Evolutionary conservation across 345 rosid genomes (phyloP), one percentile per base, ranked within the genome.

Genomic region (Brassica juncea): DNA sequence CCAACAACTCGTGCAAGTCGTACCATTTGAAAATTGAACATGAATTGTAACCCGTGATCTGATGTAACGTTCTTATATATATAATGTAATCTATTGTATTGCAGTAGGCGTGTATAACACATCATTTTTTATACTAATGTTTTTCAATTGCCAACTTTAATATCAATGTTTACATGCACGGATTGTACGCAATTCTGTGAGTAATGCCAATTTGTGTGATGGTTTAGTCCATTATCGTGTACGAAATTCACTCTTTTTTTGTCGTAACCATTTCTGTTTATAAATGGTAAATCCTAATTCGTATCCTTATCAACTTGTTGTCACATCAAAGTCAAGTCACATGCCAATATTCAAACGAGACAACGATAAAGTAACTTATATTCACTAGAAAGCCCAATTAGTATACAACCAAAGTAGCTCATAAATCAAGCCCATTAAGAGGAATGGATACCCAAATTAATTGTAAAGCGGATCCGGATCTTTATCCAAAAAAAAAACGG

Each of bases 21-120:
- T 67, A 23, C 12, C 37, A 32, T 44, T 72, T 73, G 27, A 68
- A 67, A 68, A 44, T 37, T 62, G 66, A 1, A 74, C 59, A 15
- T 73, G 66, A 30, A 35, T 54, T 49, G 30, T 27, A 27, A 62
- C 79, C 71, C 83, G 83, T 80, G 75, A 80, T 62, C 42, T 80
- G 72, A 69, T 63, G 71, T 80, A 25, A 79, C 82, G 70, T 68
- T 15, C 65, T 25, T 16, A 8, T 31, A 23, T 77, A 49, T 8
- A 8, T 19, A 25, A 64, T 61, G 16, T 14, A 49, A 49, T 14
- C 19, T 49, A 49, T 49, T 14, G 55, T 49, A 49, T 49, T 49
- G 7, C 19, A 39, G 30, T 31, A 65, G 28, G 52, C 54, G 61
- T 66, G 63, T 58, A 23, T 60, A 3, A 23, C 23, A 37, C 2